These are phyloP conservation scores for Colletotrichum filicis DNA, from an alignment of 2,329 filamentous ascomycete genomes.

Conservation along the genomic window DNA sequence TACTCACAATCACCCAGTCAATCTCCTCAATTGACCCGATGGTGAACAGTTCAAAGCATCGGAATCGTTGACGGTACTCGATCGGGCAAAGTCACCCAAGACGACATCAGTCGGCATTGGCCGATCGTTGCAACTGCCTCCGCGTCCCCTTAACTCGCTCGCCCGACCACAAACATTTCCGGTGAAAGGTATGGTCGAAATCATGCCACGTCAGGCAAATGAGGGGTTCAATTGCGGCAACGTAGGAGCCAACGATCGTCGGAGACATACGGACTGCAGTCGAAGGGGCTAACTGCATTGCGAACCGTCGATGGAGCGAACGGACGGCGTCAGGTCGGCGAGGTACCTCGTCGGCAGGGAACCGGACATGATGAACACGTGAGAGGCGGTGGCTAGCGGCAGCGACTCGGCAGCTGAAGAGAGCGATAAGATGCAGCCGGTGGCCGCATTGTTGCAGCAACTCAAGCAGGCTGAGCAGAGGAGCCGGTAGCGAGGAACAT, in stretches of 20 bases:
- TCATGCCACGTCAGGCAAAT: slow-evolving; percentile 30
- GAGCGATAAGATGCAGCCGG: slow-evolving; percentile 15
- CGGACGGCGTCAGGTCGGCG: background rate
- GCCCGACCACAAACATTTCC: slow-evolving; percentile 16
- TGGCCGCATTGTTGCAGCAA: slow-evolving; percentile 22
- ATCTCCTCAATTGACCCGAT: slow-evolving; percentile 3
- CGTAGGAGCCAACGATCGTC: background rate
- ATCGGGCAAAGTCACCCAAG: background rate
- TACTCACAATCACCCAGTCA: background rate
- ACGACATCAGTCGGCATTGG: slow-evolving; percentile 2
- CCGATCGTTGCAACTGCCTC: background rate
- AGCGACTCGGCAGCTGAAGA: slow-evolving; percentile 11
- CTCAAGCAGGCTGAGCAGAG: slow-evolving; percentile 20
- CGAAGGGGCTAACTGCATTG: slow-evolving; percentile 16
- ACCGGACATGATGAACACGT: slow-evolving; percentile 15
- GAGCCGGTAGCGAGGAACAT: background rate
- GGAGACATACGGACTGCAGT: background rate
- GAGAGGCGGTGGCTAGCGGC: slow-evolving; percentile 8
- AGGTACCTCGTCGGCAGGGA: slow-evolving; percentile 15
- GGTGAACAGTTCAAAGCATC: background rate
- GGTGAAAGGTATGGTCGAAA: slow-evolving; percentile 34
- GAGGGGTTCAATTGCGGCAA: background rate
- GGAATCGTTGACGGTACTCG: background rate
- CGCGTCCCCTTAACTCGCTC: background rate
- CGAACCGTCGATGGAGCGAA: slow-evolving; percentile 6